A percentile compares a stretch with the other conserved stretches of the same genome.
phyloP scores from a whole-genome alignment of 2,329 filamentous ascomycete genomes.

The Elsinoe perseae region DNA sequence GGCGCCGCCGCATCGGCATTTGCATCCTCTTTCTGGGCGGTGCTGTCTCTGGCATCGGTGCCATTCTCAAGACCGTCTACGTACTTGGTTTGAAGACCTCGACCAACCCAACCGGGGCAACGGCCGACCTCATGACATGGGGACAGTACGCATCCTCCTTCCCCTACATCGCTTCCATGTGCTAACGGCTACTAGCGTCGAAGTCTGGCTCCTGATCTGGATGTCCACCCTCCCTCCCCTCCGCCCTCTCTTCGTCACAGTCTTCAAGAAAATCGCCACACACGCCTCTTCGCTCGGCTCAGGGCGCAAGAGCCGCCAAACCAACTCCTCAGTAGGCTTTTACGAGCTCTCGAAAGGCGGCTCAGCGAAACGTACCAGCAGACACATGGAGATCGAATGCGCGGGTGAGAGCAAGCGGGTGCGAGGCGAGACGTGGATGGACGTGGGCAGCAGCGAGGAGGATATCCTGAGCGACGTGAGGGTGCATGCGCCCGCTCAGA shows the following conservation, averaged over 20 bases:
- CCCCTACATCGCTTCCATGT: neutral
- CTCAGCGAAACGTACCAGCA: neutral
- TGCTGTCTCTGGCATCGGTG: constrained; percentile 13
- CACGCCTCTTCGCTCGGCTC: neutral
- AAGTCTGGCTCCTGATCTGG: constrained; percentile 7
- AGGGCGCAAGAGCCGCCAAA: neutral
- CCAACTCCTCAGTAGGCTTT: constrained; percentile 8
- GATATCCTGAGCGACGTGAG: neutral
- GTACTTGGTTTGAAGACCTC: constrained; percentile 3
- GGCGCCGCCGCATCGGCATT: constrained; percentile 7
- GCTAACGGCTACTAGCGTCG: neutral
- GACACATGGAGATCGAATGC: constrained; percentile 3
- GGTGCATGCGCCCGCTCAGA: neutral
- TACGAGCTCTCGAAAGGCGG: constrained; percentile 7
- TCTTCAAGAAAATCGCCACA: constrained; percentile 2
- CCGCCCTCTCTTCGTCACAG: constrained; percentile 4
- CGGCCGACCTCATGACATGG: constrained; percentile 11
- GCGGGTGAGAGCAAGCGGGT: neutral
- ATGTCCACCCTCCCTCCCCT: constrained; percentile 7
- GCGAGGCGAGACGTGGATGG: constrained; percentile 7
- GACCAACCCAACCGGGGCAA: constrained; percentile 3
- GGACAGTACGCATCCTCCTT: neutral
- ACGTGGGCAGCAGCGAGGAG: constrained; percentile 3
- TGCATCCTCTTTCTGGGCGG: constrained; percentile 14
- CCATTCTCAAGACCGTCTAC: constrained; percentile 13